phyloP scores from a whole-genome alignment of 2,329 filamentous ascomycete genomes.

The Drechslerella dactyloides region DNA sequence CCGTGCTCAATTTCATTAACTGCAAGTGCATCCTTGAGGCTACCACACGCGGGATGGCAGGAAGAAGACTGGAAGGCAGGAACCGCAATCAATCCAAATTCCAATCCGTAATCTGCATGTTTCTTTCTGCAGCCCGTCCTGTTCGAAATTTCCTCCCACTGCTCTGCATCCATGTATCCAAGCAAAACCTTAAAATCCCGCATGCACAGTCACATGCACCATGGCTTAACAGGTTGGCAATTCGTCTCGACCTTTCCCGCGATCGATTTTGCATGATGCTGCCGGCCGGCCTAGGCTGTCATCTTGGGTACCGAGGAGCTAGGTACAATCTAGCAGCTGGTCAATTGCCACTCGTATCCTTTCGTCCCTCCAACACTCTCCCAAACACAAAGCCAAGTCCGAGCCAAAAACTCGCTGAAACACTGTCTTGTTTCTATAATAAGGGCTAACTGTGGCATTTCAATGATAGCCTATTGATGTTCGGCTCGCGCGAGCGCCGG shows the following conservation, averaged over 20 bases:
- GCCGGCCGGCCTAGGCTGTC: constrained; percentile 6
- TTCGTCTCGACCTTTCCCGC: neutral
- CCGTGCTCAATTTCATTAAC: neutral
- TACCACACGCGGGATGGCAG: constrained; percentile 4
- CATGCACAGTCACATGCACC: neutral
- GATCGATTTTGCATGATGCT: constrained; percentile 6
- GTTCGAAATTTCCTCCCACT: neutral
- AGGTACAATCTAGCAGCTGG: constrained; percentile 41
- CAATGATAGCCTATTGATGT: constrained; percentile 36
- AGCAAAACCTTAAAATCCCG: neutral
- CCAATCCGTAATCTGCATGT: neutral
- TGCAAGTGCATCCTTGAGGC: constrained; percentile 5
- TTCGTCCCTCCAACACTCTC: neutral
- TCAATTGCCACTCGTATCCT: constrained; percentile 21
- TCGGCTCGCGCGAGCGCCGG: constrained; percentile 14
- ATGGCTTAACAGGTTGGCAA: constrained; percentile 1
- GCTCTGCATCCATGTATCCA: neutral
- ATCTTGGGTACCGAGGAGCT: constrained; percentile 18
- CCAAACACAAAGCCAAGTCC: neutral
- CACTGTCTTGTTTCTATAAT: constrained; percentile 23
- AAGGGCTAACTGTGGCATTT: neutral
- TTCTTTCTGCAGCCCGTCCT: neutral
- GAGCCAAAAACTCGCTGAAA: neutral
- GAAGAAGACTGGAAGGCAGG: neutral
- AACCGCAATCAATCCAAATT: neutral